Evolutionary conservation across 768 basidiomycete genomes (phyloP).

Genomic region (Leccinum barrowsii): DNA sequence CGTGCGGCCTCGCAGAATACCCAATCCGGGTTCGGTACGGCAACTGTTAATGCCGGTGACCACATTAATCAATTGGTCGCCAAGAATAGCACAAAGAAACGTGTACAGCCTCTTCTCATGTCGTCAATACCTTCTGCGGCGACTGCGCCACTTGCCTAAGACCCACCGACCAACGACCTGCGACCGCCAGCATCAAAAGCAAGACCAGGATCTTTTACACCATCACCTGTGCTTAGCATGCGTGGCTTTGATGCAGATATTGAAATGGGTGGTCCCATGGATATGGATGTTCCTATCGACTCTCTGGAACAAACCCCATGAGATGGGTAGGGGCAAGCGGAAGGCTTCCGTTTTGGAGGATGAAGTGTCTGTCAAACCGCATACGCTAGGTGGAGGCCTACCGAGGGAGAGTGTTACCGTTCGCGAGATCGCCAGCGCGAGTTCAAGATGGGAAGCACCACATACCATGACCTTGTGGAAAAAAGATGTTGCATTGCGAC

Average conservation of each 20-base stretch:
- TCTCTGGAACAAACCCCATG: conserved; percentile 45
- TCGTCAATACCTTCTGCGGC: conserved; percentile 37
- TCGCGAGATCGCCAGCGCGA: conserved; percentile 47
- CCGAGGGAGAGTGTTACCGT: conserved; percentile 46
- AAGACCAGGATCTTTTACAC: conserved; percentile 23
- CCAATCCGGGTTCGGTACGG: conserved; percentile 40
- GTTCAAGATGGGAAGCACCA: conserved; percentile 15
- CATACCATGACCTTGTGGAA: too few species aligned
- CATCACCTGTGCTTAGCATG: conserved; percentile 49
- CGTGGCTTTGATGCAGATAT: conserved; percentile 45
- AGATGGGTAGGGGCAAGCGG: conserved; percentile 45
- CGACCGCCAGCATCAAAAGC: conserved; percentile 26
- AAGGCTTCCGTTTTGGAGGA: conserved; percentile 46
- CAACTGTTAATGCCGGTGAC: conserved; percentile 46
- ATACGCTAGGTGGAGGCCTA: conserved; percentile 71
- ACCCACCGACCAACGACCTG: conserved; percentile 11
- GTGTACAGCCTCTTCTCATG: conserved; percentile 46
- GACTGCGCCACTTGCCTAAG: conserved; percentile 13
- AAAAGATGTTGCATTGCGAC: background rate
- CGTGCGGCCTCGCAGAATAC: conserved; percentile 29
- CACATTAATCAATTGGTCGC: conserved; percentile 71
- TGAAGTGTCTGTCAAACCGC: conserved; percentile 34
- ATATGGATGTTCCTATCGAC: conserved; percentile 54
- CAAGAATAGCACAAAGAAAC: conserved; percentile 69
- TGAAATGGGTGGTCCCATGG: conserved; percentile 43